Evolutionary conservation across 495 filamentous ascomycete genomes (phyloP).

Genomic region (Pseudevernia furfuracea): DNA sequence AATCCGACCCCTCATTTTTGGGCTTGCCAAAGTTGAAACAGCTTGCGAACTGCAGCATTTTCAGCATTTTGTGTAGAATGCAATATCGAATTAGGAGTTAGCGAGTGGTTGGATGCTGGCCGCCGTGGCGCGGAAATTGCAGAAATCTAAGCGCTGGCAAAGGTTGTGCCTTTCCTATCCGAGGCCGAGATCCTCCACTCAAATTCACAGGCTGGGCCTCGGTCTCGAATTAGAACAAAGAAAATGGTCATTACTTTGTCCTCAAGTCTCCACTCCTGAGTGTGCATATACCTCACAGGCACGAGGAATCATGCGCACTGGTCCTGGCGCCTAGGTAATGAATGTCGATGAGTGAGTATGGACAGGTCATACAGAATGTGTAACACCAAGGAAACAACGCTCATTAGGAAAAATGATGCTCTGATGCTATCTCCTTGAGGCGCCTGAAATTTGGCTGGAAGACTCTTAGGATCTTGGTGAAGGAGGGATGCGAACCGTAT

Average conservation of each 20-base stretch:
- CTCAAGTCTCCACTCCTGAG: neutral
- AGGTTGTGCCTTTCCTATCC: no score
- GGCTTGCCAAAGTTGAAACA: conserved; percentile 6
- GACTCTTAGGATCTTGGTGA: conserved; percentile 73
- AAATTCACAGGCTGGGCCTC: neutral
- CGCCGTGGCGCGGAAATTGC: neutral
- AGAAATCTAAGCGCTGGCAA: no score
- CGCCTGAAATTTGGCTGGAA: conserved; percentile 51
- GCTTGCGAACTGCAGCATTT: neutral
- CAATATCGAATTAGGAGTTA: neutral
- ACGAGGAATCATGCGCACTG: neutral
- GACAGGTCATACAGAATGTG: neutral
- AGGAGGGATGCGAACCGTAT: conserved; percentile 81
- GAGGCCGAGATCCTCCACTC: neutral
- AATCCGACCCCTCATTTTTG: neutral
- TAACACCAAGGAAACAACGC: neutral
- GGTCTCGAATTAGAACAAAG: neutral
- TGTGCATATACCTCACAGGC: neutral
- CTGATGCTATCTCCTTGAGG: conserved; percentile 27
- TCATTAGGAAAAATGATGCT: neutral
- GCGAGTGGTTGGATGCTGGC: neutral
- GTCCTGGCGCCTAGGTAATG: neutral
- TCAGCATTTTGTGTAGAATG: neutral
- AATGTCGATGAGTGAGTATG: neutral
- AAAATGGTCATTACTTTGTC: neutral